Conservation (phyloP, 306 rosid genomes). For the Rosa lucieae region DNA sequence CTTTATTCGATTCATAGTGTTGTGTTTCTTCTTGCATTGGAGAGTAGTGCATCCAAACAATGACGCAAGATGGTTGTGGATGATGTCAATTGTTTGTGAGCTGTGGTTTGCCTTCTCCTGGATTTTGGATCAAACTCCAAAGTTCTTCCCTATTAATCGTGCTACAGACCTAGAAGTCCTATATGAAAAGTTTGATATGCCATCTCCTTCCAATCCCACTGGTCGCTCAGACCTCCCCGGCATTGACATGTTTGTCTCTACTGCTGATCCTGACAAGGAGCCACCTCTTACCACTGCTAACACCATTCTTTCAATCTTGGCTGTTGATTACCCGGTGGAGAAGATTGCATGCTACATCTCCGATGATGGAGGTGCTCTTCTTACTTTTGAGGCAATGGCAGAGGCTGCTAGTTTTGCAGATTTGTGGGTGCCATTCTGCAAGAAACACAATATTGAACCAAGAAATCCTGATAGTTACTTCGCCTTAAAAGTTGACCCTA, state of each 20-base stretch:
- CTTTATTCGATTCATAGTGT: slow-evolving; percentile 48
- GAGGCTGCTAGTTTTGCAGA: slow-evolving; percentile 97
- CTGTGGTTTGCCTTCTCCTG: slow-evolving; percentile 94
- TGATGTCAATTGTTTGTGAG: slow-evolving; percentile 83
- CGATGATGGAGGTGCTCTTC: slow-evolving; percentile 89
- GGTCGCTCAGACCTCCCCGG: slow-evolving; percentile 54
- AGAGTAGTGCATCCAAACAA: slow-evolving; percentile 68
- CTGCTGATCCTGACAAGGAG: slow-evolving; percentile 93
- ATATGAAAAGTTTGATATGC: slow-evolving; percentile 66
- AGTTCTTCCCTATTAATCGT: slow-evolving; percentile 76
- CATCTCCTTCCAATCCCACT: slow-evolving; percentile 49
- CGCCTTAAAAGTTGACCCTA: slow-evolving; percentile 70
- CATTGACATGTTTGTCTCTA: slow-evolving; percentile 74
- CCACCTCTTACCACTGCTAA: slow-evolving; percentile 91
- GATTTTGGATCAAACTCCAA: slow-evolving; percentile 90
- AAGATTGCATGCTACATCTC: slow-evolving; percentile 82
- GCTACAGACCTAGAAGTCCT: slow-evolving; percentile 72
- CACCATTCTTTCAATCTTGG: slow-evolving; percentile 80
- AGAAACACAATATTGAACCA: slow-evolving; percentile 76
- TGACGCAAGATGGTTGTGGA: slow-evolving; percentile 79
- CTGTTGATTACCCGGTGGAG: slow-evolving; percentile 89
- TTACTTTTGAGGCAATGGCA: slow-evolving; percentile 79
- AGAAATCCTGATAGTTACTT: slow-evolving; percentile 87
- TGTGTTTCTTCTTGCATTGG: slow-evolving; percentile 73
- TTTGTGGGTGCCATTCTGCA: slow-evolving; percentile 90